Evolutionary conservation across 352 stramenopile species (phyloP), one percentile per base, ranked within the genome.

Genomic region (Hyaloperonospora brassicae): DNA sequence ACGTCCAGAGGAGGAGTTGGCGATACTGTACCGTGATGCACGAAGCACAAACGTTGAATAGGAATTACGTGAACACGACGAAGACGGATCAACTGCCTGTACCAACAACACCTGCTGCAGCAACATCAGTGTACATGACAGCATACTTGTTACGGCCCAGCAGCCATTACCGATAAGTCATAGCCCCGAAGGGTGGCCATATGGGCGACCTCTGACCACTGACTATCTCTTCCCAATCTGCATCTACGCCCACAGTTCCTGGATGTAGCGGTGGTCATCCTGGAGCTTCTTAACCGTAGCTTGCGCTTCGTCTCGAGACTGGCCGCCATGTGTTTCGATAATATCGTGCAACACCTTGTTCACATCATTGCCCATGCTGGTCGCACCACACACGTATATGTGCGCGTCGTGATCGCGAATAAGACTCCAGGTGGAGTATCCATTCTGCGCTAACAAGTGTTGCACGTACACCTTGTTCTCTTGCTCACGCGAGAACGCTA

Each of bases 321-420:
- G 59, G 2, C 74, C 60, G 41, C 86, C 73, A 35, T 81, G 81
- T 43, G 73, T 76, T 48, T 84, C 62, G 5, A 96, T 84, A 42
- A 98, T 76, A 40, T 91, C 59, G 45, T 79, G 73, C 46, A 98
- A 72, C 55, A 97, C 95, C 61, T 89, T 86, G 67, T 96, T 76
- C 5, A 99, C 96, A 63, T 98, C 95, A 38, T 93, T 86, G 50
- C 97, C 97, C 97, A 99, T 99, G 52, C 72, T 73, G 17, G 97
- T 98, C 12, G 82, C 97, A 31, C 97, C 97, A 62, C 96, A 99
- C 25, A 99, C 93, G 71, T 98, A 99, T n/a, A 99, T 87, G 65
- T 96, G 64, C n/a, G 78, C 89, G 31, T 78, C 70, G 22, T 84
- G 48, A 22, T 79, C 55, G 11, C 65, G 50, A 52, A 96, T 68